These are phyloP conservation scores for Cardiospermum halicacabum DNA, from an alignment of 345 rosid genomes.

Conservation along the genomic window DNA sequence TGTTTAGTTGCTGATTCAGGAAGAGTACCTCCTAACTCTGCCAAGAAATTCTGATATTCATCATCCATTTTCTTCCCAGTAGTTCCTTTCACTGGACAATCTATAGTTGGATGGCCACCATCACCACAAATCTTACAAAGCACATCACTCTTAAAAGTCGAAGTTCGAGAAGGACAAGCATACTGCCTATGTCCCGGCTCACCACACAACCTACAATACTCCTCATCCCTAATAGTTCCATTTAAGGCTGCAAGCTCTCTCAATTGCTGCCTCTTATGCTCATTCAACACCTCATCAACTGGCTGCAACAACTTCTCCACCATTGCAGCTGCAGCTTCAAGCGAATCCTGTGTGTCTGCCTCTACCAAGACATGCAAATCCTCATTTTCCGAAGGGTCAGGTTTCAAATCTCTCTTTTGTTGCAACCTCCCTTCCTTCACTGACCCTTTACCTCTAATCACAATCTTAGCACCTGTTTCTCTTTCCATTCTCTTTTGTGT, in stretches of 20 bases:
- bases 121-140: constrained; percentile 99
- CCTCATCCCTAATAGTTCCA: constrained; percentile 98
- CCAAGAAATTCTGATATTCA: constrained; percentile 93
- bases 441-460: constrained; percentile 94
- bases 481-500: constrained; percentile 99
- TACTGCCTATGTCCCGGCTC: constrained; percentile 93
- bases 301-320: constrained; percentile 96
- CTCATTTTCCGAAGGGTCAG: constrained; percentile 90
- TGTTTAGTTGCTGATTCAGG: constrained; percentile 88
- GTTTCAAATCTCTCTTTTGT: constrained; percentile 93
- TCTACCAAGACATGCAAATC: constrained; percentile 98
- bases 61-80: constrained; percentile 98
- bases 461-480: constrained; percentile 94
- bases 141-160: constrained; percentile 95
- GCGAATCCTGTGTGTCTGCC: constrained; percentile 85
- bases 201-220: constrained; percentile 86
- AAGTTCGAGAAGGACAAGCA: constrained; percentile 83
- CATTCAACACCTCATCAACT: constrained; percentile 92
- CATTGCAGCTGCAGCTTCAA: constrained; percentile 97
- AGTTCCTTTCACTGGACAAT: constrained; percentile 94
- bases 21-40: constrained; percentile 83
- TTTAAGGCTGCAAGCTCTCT: constrained; percentile 95
- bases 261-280: constrained; percentile 98
- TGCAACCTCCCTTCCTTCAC: constrained; percentile 88
- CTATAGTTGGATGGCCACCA: constrained; percentile 97